phyloP scores from a whole-genome alignment of 371 early-diverging fungal species.

The Mucor piriformis region DNA sequence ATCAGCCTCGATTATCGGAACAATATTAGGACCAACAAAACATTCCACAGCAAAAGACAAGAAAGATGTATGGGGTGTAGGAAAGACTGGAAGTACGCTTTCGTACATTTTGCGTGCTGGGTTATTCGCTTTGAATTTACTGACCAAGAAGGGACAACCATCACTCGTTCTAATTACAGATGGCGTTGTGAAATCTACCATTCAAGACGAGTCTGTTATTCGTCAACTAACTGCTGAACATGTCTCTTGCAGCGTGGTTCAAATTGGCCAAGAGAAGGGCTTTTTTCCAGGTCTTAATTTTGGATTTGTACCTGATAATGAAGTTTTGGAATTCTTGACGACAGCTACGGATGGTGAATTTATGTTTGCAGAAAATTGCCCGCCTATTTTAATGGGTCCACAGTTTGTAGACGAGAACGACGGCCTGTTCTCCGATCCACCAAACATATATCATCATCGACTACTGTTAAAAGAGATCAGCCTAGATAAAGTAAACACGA shows the following conservation, averaged over 20 bases:
- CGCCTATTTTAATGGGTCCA: neutral
- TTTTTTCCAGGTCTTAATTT: conserved; percentile 77
- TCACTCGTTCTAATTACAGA: conserved; percentile 82
- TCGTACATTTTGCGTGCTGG: conserved; percentile 72
- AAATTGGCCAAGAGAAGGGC: conserved; percentile 74
- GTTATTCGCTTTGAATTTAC: conserved; percentile 66
- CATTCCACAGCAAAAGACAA: conserved; percentile 11
- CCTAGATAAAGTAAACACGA: conserved; percentile 52
- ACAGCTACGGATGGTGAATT: conserved; percentile 80
- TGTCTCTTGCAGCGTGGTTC: conserved; percentile 77
- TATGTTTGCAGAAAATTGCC: conserved; percentile 75
- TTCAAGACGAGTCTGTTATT: conserved; percentile 56
- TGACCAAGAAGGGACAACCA: conserved; percentile 69
- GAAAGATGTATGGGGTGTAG: conserved; percentile 65
- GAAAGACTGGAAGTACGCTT: conserved; percentile 58
- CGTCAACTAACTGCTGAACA: conserved; percentile 52
- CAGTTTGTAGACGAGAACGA: neutral
- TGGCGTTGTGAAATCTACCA: conserved; percentile 76
- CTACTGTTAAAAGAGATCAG: conserved; percentile 70
- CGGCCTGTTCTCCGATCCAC: conserved; percentile 20
- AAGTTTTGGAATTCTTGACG: conserved; percentile 80
- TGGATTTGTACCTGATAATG: conserved; percentile 89
- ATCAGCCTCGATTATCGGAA: neutral
- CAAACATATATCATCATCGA: conserved; percentile 82
- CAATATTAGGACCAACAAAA: neutral